Conservation (phyloP, 2,329 filamentous ascomycete species). For the Proliferodiscus dingleyae region DNA sequence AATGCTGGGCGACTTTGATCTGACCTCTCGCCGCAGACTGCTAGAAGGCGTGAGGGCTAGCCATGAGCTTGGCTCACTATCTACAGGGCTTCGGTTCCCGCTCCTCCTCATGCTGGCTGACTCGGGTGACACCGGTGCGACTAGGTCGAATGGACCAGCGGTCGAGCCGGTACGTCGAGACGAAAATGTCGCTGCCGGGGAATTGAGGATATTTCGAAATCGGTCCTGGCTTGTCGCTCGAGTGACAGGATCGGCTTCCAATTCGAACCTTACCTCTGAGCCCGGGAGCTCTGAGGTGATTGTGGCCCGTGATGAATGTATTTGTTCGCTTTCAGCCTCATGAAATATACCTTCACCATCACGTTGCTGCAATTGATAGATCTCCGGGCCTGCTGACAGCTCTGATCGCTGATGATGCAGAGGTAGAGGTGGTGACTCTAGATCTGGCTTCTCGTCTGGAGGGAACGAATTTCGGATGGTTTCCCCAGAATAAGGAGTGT, state of each 20-base stretch:
- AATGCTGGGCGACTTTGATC: neutral
- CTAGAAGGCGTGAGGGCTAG: neutral
- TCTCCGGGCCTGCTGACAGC: neutral
- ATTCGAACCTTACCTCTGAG: neutral
- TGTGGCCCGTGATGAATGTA: neutral
- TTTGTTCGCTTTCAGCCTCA: neutral
- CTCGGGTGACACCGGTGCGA: neutral
- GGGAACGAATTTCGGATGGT: neutral
- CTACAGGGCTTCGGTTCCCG: neutral
- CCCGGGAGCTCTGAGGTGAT: neutral
- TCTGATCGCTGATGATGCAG: neutral
- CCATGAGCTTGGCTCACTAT: neutral
- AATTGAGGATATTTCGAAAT: neutral
- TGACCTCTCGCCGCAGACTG: neutral
- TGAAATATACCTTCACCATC: neutral
- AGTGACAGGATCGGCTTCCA: conserved; percentile 1
- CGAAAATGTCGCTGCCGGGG: neutral
- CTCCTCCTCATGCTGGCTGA: neutral
- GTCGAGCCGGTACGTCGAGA: neutral
- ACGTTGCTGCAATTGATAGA: neutral
- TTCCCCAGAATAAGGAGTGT: neutral
- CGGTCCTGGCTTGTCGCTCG: neutral
- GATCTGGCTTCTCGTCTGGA: neutral
- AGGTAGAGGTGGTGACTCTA: neutral
- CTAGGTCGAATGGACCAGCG: neutral